Percentiles rank a stretch among this genome's conserved stretches.
Conservation (phyloP, 768 basidiomycete genomes). For the Pleurotus salmoneostramineus region DNA sequence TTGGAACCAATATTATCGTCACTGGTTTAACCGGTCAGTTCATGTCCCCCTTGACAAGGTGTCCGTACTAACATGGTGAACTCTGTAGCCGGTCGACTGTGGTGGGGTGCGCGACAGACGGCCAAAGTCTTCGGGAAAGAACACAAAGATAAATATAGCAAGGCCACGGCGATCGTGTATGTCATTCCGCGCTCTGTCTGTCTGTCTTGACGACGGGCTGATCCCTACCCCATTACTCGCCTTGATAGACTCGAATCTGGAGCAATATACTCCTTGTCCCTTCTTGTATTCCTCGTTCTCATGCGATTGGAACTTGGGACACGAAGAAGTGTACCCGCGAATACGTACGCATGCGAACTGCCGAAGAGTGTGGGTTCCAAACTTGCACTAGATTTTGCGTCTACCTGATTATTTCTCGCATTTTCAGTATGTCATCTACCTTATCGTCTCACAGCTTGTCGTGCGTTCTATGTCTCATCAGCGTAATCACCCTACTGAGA, state of each 20-base stretch:
- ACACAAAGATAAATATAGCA: neutral
- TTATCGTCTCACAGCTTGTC: conserved; percentile 3
- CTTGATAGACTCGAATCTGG: neutral
- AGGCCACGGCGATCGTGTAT: conserved; percentile 2
- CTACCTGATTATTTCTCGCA: neutral
- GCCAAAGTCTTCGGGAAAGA: neutral
- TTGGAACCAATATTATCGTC: conserved; percentile 3
- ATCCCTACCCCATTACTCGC: neutral
- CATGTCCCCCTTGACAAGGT: neutral
- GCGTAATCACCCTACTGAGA: neutral
- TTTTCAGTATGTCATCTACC: neutral
- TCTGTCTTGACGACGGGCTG: neutral
- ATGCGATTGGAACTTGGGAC: neutral
- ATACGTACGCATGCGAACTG: conserved; percentile 2
- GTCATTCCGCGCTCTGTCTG: neutral
- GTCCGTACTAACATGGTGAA: neutral
- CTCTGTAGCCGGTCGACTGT: neutral
- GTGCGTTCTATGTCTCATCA: neutral
- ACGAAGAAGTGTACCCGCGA: neutral
- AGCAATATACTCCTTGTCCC: neutral
- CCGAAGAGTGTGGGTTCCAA: neutral
- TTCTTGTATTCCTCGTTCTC: neutral
- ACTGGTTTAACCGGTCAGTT: neutral
- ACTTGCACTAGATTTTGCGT: neutral
- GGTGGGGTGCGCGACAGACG: neutral